Conservation (phyloP, 768 basidiomycete genomes). For the Naganishia onofrii region DNA sequence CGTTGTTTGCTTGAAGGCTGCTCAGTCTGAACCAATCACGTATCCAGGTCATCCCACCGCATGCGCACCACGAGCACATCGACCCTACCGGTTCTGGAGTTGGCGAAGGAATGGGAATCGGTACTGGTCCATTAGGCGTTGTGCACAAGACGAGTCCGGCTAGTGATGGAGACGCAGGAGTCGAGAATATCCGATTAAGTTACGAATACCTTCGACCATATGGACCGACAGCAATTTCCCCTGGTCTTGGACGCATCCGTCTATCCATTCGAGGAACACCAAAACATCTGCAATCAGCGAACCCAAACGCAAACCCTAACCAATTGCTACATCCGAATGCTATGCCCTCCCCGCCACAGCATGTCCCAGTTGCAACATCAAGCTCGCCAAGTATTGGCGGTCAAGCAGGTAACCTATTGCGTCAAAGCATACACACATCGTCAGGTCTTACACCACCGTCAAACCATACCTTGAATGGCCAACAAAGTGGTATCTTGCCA, state of each 20-base stretch:
- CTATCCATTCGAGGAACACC: slow-evolving; percentile 25
- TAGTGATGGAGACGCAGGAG: slow-evolving; percentile 13
- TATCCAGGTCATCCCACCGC: slow-evolving; percentile 12
- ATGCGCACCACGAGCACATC: neutral
- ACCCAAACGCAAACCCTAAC: slow-evolving; percentile 9
- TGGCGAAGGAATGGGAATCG: no score
- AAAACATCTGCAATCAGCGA: slow-evolving; percentile 8
- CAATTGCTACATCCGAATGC: slow-evolving; percentile 21
- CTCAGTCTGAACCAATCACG: slow-evolving; percentile 20
- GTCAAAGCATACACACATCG: slow-evolving; percentile 5
- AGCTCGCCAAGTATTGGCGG: slow-evolving; percentile 3
- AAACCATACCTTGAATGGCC: neutral
- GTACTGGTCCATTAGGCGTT: neutral
- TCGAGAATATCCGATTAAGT: slow-evolving; percentile 15
- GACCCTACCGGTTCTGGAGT: neutral
- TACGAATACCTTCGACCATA: slow-evolving; percentile 26
- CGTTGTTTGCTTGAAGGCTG: slow-evolving; percentile 2
- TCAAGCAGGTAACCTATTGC: slow-evolving; percentile 1
- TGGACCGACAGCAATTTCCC: slow-evolving; percentile 24
- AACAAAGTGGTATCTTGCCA: neutral
- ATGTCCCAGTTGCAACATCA: neutral
- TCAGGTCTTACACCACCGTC: slow-evolving; percentile 15
- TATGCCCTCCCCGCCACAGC: slow-evolving; percentile 16
- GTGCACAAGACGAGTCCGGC: slow-evolving; percentile 16
- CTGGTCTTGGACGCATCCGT: slow-evolving; percentile 20